Conservation (phyloP, 306 rosid genomes). For the Cucurbita argyrosperma region DNA sequence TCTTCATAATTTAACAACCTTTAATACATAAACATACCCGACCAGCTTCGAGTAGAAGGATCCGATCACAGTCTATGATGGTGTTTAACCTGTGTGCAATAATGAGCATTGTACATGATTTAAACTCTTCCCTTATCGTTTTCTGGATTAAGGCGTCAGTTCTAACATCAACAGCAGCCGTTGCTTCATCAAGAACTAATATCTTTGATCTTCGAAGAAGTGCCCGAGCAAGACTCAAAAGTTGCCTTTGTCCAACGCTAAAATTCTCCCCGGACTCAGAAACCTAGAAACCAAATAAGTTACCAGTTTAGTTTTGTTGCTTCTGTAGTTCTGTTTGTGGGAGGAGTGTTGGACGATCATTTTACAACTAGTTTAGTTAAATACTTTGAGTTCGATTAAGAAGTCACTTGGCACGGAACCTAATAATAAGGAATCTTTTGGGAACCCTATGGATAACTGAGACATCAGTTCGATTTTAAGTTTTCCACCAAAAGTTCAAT, state of each 20-base stretch:
- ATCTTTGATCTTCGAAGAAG: constrained; percentile 72
- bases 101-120: constrained; percentile 76
- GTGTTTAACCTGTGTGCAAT: constrained; percentile 89
- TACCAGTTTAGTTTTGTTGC: background rate
- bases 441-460: background rate
- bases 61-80: constrained; percentile 59
- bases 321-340: background rate
- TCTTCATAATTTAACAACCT: background rate
- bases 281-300: constrained; percentile 33
- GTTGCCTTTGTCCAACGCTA: constrained; percentile 92
- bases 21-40: constrained; percentile 30
- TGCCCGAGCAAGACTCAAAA: constrained; percentile 80
- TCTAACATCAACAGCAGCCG: constrained; percentile 93
- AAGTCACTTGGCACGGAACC: background rate
- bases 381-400: background rate
- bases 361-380: background rate
- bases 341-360: background rate
- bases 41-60: constrained; percentile 70
- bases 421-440: background rate
- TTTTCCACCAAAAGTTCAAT: background rate
- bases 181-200: constrained; percentile 86
- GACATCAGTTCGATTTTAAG: background rate
- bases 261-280: constrained; percentile 87
- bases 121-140: constrained; percentile 83
- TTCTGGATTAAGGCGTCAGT: constrained; percentile 87